Evolutionary conservation across 305 asterid genomes (phyloP), one percentile per base, ranked within the genome.

Genomic region (Withania somnifera): DNA sequence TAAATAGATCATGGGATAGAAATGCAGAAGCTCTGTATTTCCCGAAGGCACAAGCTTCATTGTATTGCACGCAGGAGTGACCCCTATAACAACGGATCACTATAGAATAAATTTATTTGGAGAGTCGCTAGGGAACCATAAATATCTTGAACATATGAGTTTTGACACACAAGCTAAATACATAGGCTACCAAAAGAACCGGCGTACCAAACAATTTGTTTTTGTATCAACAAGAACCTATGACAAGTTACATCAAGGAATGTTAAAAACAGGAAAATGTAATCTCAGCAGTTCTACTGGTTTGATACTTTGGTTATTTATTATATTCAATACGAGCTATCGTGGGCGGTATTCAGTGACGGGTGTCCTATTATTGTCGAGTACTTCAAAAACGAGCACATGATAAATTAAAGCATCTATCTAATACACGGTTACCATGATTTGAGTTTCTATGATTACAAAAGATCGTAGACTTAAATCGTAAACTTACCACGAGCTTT

Each of bases 401-500:
- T 10, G 19, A 30, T 51, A 76, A 30, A 52, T n/a, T 76, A 11
- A 75, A 75, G 19, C 47, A 28, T 50, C 47, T 28, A 28, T 75
- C 80, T 75, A 6, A 28, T 28, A 26, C 42, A 50, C 45, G 1
- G n/a, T 51, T 6, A 76, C 26, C 50, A n/a, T 51, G 32, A 30
- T 30, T 50, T 52, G 19, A 10, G 63, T 76, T 17, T n/a, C 32
- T 1, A 51, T n/a, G 24, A 52, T 30, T n/a, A 52, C 50, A 52
- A 11, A 19, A 10, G 2, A 42, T 1, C n/a, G 80, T 30, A 36
- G n/a, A n/a, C n/a, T n/a, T n/a, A n/a, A n/a, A n/a, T n/a, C n/a
- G n/a, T n/a, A 19, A 63, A 79, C 34, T 89, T 91, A 95, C 99
- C 99, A 57, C 68, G 88, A 67, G 89, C 86, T 86, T 95, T 95